Evolutionary conservation across 2,329 filamentous ascomycete species (phyloP), one percentile per base, ranked within the genome.

Genomic region (Plectosphaerella cucumerina): DNA sequence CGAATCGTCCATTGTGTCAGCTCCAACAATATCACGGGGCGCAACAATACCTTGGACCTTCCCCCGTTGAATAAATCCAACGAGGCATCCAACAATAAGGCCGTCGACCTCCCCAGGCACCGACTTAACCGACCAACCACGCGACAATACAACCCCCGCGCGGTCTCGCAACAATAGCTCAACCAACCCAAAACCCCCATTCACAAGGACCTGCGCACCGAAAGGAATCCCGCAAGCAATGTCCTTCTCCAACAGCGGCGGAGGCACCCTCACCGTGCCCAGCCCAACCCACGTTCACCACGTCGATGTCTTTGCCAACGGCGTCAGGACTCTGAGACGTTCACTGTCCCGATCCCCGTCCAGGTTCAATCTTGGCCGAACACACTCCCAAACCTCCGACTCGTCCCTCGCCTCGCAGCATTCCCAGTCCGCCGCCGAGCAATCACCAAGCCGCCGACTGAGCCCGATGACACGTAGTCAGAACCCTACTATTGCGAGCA

Each of bases 281-380:
- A 96, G 92, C 55, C 92, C 93, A 52, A 93, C 89, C 45, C 85
- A 89, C 62, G 83, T 84, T 55, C 89, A 90, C 67, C 86, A 89
- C 70, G 87, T 93, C 61, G 89, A 96, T 73, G 84, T 90, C 57
- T 65, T 65, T 49, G 86, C 88, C 55, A 85, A 89, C 47, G 86
- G 89, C 53, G 88, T 96, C 56, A 83, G 90, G 64, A 89, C 90
- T 62, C 77, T 97, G 52, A 82, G 92, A 58, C 88, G 90, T 60
- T 96, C 93, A 22, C 78, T 97, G 56, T 97, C 92, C 51, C 83
- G 91, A 61, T 97, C 93, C n/a, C 93, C 93, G 11, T 96, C 93
- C 31, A 96, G 94, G 68, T 93, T 94, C 66, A 79, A 82, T 51
- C 73, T 95, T 34, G 66, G 69, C 47, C 75, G 77, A 56, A 67